Evolutionary conservation across 2,329 filamentous ascomycete species (phyloP).

Genomic region (Ophiostoma montium): DNA sequence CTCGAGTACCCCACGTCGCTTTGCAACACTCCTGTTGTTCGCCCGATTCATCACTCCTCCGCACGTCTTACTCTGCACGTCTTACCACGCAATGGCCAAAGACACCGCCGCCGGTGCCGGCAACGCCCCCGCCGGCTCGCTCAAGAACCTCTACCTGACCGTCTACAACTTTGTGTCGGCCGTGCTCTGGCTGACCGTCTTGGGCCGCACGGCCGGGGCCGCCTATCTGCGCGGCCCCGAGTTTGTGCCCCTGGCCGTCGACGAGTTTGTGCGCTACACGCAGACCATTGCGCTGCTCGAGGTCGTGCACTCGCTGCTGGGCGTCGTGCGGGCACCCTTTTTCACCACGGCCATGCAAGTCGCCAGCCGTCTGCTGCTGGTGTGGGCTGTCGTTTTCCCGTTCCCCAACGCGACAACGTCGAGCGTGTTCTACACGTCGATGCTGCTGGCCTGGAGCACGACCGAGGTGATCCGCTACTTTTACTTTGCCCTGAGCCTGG

Average conservation of each 20-base stretch:
- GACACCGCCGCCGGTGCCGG: slow-evolving; percentile 18
- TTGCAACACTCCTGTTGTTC: too few relatives aligned
- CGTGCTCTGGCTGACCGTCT: slow-evolving; percentile 62
- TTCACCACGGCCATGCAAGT: slow-evolving; percentile 85
- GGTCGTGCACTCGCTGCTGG: slow-evolving; percentile 64
- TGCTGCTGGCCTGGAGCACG: slow-evolving; percentile 76
- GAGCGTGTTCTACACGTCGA: slow-evolving; percentile 52
- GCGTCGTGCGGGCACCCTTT: slow-evolving; percentile 73
- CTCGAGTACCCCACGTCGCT: not conserved
- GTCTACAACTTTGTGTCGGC: slow-evolving; percentile 74
- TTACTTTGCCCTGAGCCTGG: slow-evolving; percentile 70
- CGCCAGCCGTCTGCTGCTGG: slow-evolving; percentile 69
- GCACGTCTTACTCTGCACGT: not conserved
- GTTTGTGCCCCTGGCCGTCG: slow-evolving; percentile 46
- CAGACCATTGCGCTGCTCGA: slow-evolving; percentile 78
- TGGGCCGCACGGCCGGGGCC: slow-evolving; percentile 49
- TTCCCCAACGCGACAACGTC: slow-evolving; percentile 51
- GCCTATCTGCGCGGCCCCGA: slow-evolving; percentile 40
- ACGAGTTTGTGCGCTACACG: slow-evolving; percentile 59
- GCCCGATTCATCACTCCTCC: too few relatives aligned
- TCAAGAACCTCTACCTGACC: slow-evolving; percentile 58
- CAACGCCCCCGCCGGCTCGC: slow-evolving; percentile 12
- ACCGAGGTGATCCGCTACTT: slow-evolving; percentile 90
- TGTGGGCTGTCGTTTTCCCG: slow-evolving; percentile 67
- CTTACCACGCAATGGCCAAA: not conserved